A percentile compares a stretch with the other conserved stretches of the same genome.
Conservation (phyloP, 768 basidiomycete genomes). For the Leccinum incarnatum region DNA sequence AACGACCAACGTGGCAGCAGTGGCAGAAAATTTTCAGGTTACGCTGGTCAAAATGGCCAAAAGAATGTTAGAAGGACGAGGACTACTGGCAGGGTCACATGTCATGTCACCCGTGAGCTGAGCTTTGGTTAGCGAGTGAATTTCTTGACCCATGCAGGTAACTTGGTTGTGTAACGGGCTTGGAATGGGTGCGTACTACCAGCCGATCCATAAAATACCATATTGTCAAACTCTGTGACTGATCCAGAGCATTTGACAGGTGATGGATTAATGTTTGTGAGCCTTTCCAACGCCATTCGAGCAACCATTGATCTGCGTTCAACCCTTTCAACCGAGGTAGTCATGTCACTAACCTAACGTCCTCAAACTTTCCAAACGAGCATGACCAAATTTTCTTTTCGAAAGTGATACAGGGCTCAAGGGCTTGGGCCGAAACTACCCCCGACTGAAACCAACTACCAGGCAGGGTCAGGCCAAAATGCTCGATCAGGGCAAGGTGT, state of each 20-base stretch:
- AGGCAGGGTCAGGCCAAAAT: not conserved
- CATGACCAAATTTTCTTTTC: not conserved
- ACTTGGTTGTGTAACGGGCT: no score
- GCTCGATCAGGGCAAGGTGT: not conserved
- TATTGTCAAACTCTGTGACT: not conserved
- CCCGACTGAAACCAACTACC: not conserved
- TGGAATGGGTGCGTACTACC: not conserved
- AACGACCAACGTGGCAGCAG: not conserved
- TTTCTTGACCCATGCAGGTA: not conserved
- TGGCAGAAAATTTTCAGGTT: not conserved
- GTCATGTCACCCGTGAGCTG: no score
- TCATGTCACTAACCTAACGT: not conserved
- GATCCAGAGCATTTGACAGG: not conserved
- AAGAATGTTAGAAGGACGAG: not conserved
- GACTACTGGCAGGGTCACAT: not conserved
- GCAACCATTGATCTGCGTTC: not conserved
- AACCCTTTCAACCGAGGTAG: not conserved
- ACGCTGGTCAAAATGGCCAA: not conserved
- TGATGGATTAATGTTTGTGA: not conserved
- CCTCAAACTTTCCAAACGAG: not conserved
- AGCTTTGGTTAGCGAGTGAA: no score
- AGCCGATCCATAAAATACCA: not conserved
- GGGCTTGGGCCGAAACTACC: not conserved
- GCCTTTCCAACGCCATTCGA: not conserved
- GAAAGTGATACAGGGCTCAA: not conserved